Evolutionary conservation across 169 alveolate species (phyloP), one percentile per base, ranked within the genome.

Genomic region (Theileria equi): DNA sequence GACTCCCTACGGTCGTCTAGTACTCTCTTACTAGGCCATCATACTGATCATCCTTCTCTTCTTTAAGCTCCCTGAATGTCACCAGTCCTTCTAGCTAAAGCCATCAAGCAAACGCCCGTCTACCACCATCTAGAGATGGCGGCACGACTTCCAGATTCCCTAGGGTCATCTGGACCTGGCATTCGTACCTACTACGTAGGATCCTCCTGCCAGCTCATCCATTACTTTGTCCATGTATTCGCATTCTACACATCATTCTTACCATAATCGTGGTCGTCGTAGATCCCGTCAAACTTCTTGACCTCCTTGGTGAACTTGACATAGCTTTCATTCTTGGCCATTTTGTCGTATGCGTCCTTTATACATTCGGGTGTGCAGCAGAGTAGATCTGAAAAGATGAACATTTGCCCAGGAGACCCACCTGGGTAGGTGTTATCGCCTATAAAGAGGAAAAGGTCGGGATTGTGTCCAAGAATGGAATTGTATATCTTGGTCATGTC

Each of bases 231-330:
- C 3, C 26, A 17, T 49, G 7, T 7, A 4, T 5, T 26, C 16
- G 7, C 11, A 7, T 1, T 23, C 41, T 7, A 26, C n/a, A 38
- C 26, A 8, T 5, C 34, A n/a, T 43, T 54, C 66, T 47, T 72
- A 61, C 91, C 93, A 60, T 84, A 88, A 55, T 90, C 94, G 44
- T 90, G 94, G 65, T 90, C 94, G 57, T 90, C 94, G 84, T 89
- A 90, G 13, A 89, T 80, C 11, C 94, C 94, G 59, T 86, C 92
- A n/a, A 81, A 67, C 34, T 55, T 43, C 50, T 70, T 79, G 17
- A 80, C 53, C 17, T 67, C 31, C 47, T 50, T 69, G 19, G 62
- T 74, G 57, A 86, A 64, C 6, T 49, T 58, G 35, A 49, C 66
- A 47, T 69, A 86, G n/a, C 48, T 73, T 41, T 63, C 48, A 21